These are phyloP conservation scores for Biscogniauxia marginata DNA, from an alignment of 2,329 filamentous ascomycete genomes.

Conservation along the genomic window DNA sequence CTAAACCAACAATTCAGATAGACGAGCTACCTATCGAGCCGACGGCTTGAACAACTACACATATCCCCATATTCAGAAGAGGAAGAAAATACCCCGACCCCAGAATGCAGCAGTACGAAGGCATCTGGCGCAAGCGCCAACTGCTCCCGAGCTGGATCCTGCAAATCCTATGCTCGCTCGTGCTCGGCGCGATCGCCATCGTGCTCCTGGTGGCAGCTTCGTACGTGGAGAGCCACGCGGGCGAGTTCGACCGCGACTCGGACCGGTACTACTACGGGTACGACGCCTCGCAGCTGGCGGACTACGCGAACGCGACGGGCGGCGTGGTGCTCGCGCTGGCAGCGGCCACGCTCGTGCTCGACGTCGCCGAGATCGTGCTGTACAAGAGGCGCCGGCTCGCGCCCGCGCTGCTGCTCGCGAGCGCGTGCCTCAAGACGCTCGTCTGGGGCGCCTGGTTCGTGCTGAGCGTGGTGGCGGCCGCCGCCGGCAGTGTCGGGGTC, in stretches of 20 bases:
- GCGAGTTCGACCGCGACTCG: background rate
- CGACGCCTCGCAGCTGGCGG: slow-evolving; percentile 4
- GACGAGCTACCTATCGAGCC: too few relatives aligned
- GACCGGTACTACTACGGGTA: slow-evolving; percentile 7
- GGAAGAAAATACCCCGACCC: too few relatives aligned
- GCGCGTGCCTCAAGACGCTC: slow-evolving; percentile 12
- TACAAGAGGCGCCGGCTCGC: slow-evolving; percentile 8
- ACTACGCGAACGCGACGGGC: slow-evolving; percentile 6
- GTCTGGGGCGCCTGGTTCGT: slow-evolving; percentile 15
- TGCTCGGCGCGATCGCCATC: slow-evolving; percentile 7
- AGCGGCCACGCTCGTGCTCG: slow-evolving; percentile 13
- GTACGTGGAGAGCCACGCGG: too few relatives aligned
- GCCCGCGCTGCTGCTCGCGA: slow-evolving; percentile 14
- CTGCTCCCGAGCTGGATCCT: slow-evolving; percentile 19
- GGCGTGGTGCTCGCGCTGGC: slow-evolving; percentile 11
- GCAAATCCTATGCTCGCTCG: slow-evolving; percentile 8
- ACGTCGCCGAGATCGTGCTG: slow-evolving; percentile 13
- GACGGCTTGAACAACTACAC: background rate
- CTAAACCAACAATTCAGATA: too few relatives aligned
- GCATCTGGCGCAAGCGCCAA: slow-evolving; percentile 20
- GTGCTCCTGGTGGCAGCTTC: slow-evolving; percentile 7
- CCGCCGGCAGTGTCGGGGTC: background rate
- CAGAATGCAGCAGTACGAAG: slow-evolving; percentile 15
- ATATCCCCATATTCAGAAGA: background rate
- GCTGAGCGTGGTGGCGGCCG: slow-evolving; percentile 7